A percentile compares a stretch with the other conserved stretches of the same genome.
These are phyloP conservation scores for Aspergillus tubingensis DNA, from an alignment of 2,329 filamentous ascomycete species.

Conservation along the genomic window DNA sequence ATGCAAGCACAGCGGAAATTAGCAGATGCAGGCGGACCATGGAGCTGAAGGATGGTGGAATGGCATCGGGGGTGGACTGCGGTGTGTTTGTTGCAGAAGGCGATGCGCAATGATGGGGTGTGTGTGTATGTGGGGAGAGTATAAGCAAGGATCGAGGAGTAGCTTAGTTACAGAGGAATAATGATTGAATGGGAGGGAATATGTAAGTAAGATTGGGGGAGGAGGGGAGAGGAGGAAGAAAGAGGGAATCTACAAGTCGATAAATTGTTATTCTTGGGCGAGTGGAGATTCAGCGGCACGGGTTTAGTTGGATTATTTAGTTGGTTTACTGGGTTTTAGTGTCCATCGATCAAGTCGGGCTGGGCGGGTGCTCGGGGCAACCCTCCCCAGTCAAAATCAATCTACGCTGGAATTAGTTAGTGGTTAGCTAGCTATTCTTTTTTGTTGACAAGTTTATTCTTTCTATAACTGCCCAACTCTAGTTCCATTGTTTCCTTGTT, in stretches of 20 bases:
- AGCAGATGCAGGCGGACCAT: slow-evolving; percentile 22
- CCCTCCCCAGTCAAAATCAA: slow-evolving; percentile 8
- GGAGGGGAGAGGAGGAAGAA: background rate
- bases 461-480: background rate
- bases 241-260: background rate
- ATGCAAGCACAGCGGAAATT: slow-evolving; percentile 20
- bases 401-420: no score
- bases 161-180: background rate
- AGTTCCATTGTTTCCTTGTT: background rate
- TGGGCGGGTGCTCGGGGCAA: slow-evolving; percentile 27
- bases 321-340: no score
- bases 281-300: slow-evolving; percentile 13
- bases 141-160: background rate
- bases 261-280: slow-evolving; percentile 13
- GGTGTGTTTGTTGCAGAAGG: background rate
- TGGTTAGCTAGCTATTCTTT: no score
- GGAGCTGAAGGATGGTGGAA: slow-evolving; percentile 15
- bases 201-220: background rate
- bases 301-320: background rate
- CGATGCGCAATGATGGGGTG: background rate
- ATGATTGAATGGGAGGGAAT: background rate
- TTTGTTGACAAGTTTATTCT: no score
- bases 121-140: background rate
- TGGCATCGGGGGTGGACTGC: slow-evolving; percentile 5
- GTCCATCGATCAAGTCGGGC: slow-evolving; percentile 10